A percentile compares a stretch with the other conserved stretches of the same genome.
Conservation (phyloP, 306 rosid genomes). For the Rosa lucieae region DNA sequence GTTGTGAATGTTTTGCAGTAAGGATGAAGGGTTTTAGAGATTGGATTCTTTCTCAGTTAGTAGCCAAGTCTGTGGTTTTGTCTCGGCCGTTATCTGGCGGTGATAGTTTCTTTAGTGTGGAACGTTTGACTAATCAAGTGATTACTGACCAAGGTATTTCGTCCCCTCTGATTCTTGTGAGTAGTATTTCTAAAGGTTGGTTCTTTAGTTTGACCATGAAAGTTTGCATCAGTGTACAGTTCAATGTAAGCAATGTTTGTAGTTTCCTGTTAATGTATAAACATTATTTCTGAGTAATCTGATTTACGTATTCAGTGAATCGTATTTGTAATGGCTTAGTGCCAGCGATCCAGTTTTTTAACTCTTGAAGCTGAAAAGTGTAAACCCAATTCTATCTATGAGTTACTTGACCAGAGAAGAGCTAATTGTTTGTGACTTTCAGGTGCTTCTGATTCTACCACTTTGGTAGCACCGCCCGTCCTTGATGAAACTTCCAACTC, state of each 20-base stretch:
- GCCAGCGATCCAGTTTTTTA: neutral
- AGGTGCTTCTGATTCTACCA: constrained; percentile 47
- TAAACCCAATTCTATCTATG: neutral
- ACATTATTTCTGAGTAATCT: neutral
- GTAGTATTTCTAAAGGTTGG: neutral
- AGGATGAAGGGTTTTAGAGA: constrained; percentile 79
- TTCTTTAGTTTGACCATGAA: neutral
- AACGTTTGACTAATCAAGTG: constrained; percentile 32
- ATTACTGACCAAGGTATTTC: constrained; percentile 64
- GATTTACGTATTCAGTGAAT: too few species aligned
- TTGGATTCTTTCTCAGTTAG: constrained; percentile 78
- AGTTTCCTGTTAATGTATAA: neutral
- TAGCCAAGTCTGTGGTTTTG: constrained; percentile 70
- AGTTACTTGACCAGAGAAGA: constrained; percentile 12
- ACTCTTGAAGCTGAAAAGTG: neutral
- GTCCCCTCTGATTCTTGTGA: neutral
- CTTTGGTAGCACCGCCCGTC: constrained; percentile 29
- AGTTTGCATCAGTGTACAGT: neutral
- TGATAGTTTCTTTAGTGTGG: constrained; percentile 47
- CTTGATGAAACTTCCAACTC: constrained; percentile 38
- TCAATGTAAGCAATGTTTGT: neutral
- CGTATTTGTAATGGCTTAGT: neutral
- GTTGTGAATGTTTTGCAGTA: constrained; percentile 44
- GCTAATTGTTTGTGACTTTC: constrained; percentile 18
- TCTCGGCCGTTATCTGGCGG: constrained; percentile 59